Base-by-base conservation (phyloP, 2,329 filamentous ascomycete species). In the Colletotrichum salicis region DNA sequence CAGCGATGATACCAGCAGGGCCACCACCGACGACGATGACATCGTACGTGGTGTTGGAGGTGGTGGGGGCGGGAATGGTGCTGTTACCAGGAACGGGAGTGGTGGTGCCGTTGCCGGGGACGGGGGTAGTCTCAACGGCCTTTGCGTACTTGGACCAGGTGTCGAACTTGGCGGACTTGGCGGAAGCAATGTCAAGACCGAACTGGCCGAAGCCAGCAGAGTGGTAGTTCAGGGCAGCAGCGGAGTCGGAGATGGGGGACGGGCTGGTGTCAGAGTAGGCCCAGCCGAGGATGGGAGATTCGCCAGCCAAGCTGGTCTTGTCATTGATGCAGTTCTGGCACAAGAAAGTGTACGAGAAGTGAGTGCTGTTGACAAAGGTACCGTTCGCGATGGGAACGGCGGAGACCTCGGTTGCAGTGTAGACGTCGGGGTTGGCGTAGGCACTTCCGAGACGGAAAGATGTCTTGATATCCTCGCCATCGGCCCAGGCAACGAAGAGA, bases 321-420 rank as follows among this genome's bases (percentile, higher is more conserved):
- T 82, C 81, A 5, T 78, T 77, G 67, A 85, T 78, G 67, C 85
- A 87, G 12, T 80, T 80, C 57, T 81, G 78, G 75, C 87, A 89
- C 48, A 89, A 82, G 78, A 88, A 89, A 1, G 87, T 89, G 73
- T 86, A 87, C 2, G 84, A 85, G 76, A 84, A 85, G 73, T 88
- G 85, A 1, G 87, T 88, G 72, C 78, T 80, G 80, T 88, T 89
- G 70, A 87, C 78, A 29, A 84, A 87, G 1, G 86, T 87, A 31
- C 86, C 86, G 27, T 86, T 85, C 29, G 85, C 79, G 72, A 88
- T 88, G 15, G 86, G 82, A 1, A 77, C 76, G 19, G 85, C 75
- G 1, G 81, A 81, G 37, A 84, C 81, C 35, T 69, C 15, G 27
- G 80, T 80, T 13, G 81, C 82, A 4, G 82, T 80, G 75, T 86